Conservation (phyloP, 2,329 filamentous ascomycete genomes). For the Leptodontidium sp. region DNA sequence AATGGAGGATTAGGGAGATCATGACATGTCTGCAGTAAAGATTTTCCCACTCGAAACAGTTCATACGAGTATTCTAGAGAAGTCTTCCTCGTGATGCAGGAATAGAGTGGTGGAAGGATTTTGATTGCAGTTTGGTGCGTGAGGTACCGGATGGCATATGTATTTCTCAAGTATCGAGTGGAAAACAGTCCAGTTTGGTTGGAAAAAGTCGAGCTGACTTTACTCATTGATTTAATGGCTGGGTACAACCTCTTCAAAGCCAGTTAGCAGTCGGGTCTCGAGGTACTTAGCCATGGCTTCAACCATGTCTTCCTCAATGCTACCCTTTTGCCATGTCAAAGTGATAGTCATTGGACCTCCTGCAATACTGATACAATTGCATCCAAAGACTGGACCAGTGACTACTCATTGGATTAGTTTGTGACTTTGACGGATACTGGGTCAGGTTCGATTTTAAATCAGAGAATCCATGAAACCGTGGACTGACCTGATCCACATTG, state of each 20-base stretch:
- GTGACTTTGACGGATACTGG: background rate
- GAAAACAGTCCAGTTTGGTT: no score
- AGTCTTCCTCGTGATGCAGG: background rate
- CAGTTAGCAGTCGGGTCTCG: background rate
- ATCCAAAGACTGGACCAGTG: constrained; percentile 14
- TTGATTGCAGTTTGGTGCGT: background rate
- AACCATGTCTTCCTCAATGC: background rate
- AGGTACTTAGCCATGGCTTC: constrained; percentile 10
- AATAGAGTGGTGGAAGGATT: background rate
- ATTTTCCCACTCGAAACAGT: constrained; percentile 17
- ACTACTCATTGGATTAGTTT: background rate
- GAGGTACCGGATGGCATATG: background rate
- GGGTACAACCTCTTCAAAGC: background rate
- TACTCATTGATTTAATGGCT: background rate
- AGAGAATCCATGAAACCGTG: no score
- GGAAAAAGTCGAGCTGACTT: no score
- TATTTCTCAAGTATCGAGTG: no score
- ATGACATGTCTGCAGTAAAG: constrained; percentile 18
- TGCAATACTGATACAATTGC: constrained; percentile 13
- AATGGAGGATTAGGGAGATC: background rate
- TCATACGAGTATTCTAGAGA: constrained; percentile 5
- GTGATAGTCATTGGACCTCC: constrained; percentile 15
- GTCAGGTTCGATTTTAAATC: no score
- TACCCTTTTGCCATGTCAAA: constrained; percentile 11
- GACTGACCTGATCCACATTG: constrained; percentile 18